Evolutionary conservation across 768 basidiomycete genomes (phyloP).

Genomic region (Suillus tomentosus): DNA sequence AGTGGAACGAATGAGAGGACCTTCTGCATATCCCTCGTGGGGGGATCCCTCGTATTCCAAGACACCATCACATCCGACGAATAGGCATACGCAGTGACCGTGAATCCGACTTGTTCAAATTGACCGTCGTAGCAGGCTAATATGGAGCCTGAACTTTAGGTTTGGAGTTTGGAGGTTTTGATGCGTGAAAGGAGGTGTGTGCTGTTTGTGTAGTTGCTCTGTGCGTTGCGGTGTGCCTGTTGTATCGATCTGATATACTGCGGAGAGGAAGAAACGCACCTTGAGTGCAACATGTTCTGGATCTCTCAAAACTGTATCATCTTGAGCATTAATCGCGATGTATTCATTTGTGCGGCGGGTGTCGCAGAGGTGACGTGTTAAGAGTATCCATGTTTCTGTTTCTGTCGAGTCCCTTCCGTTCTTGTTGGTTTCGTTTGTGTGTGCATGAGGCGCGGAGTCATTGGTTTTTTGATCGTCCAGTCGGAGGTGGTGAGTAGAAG

Average conservation of each 20-base stretch:
- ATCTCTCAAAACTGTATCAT: slow-evolving; percentile 40
- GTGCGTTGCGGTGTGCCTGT: slow-evolving; percentile 13
- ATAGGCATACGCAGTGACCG: slow-evolving; percentile 56
- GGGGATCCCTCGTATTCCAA: slow-evolving; percentile 44
- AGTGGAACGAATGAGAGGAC: slow-evolving; percentile 17
- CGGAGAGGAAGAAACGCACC: slow-evolving; percentile 26
- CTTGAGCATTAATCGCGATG: slow-evolving; percentile 53
- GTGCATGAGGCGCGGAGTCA: neutral
- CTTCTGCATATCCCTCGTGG: slow-evolving; percentile 36
- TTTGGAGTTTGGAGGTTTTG: neutral
- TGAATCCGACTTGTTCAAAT: slow-evolving; percentile 62
- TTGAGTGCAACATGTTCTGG: slow-evolving; percentile 40
- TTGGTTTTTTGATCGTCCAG: slow-evolving; percentile 35
- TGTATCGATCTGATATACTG: too few species aligned
- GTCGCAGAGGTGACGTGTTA: slow-evolving; percentile 73
- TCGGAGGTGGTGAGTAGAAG: slow-evolving; percentile 41
- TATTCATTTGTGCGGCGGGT: slow-evolving; percentile 65
- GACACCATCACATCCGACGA: slow-evolving; percentile 32
- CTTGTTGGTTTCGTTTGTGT: neutral
- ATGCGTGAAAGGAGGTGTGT: slow-evolving; percentile 42
- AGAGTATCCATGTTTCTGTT: slow-evolving; percentile 73
- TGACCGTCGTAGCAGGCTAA: slow-evolving; percentile 71
- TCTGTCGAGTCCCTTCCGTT: neutral
- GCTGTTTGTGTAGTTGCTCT: slow-evolving; percentile 44
- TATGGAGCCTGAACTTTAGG: slow-evolving; percentile 41